Conservation (phyloP, 2,329 filamentous ascomycete species). For the Penicillium sp. region DNA sequence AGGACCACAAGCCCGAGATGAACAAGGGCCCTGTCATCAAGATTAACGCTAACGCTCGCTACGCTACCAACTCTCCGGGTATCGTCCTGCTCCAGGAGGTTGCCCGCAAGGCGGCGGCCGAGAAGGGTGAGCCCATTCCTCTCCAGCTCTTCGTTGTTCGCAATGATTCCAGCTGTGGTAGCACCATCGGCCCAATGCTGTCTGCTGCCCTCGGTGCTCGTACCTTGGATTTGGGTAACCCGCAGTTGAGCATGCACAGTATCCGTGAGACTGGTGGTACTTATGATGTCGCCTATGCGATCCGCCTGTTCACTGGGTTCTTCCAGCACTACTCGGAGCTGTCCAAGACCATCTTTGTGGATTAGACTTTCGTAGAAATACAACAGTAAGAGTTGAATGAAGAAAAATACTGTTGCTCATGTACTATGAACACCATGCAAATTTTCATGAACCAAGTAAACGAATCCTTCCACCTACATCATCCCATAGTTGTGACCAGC, state of each 20-base stretch:
- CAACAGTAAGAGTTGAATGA: not conserved
- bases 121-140: constrained; percentile 73
- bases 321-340: constrained; percentile 82
- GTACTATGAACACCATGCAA: not conserved
- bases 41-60: constrained; percentile 95
- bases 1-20: constrained; percentile 88
- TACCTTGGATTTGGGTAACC: constrained; percentile 91
- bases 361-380: constrained; percentile 57
- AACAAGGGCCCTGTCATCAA: constrained; percentile 98
- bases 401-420: not conserved
- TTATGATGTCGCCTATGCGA: constrained; percentile 83
- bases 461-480: not conserved
- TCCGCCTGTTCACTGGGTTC: constrained; percentile 86
- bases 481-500: not conserved
- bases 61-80: constrained; percentile 94
- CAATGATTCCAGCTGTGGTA: constrained; percentile 93
- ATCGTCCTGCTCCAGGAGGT: constrained; percentile 92
- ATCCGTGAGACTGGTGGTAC: constrained; percentile 92
- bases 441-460: not conserved
- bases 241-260: constrained; percentile 95
- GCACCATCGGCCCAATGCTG: constrained; percentile 97
- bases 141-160: constrained; percentile 95
- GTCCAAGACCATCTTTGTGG: constrained; percentile 82
- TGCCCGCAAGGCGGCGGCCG: constrained; percentile 65
- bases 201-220: constrained; percentile 83